A percentile compares a stretch with the other conserved stretches of the same genome.
These are phyloP conservation scores for Anthracocystis panici-leucophaei DNA, from an alignment of 1,284 basidiomycete genomes.

Conservation along the genomic window DNA sequence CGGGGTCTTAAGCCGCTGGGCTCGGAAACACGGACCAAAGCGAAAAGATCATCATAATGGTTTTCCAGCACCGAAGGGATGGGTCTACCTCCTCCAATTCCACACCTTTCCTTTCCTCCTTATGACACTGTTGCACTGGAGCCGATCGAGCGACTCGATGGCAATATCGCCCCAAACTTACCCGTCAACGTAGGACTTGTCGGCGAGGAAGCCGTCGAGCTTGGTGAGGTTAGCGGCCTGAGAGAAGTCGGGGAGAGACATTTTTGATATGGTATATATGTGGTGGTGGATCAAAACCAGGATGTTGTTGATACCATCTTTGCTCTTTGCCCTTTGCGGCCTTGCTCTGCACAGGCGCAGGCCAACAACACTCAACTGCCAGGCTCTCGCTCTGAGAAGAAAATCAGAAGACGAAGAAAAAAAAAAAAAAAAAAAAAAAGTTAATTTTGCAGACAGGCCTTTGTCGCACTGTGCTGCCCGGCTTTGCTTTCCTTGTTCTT, in stretches of 20 bases:
- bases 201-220: slow-evolving; percentile 63
- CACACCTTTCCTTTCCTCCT: not conserved
- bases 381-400: slow-evolving; percentile 1
- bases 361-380: not conserved
- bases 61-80: slow-evolving; percentile 23
- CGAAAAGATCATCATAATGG: slow-evolving; percentile 63
- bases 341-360: slow-evolving; percentile 15
- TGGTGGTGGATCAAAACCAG: slow-evolving; percentile 20
- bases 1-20: slow-evolving; percentile 70
- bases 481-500: slow-evolving; percentile 1
- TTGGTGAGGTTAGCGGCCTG: slow-evolving; percentile 58
- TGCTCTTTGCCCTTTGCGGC: not conserved
- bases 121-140: not conserved
- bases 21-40: slow-evolving; percentile 71
- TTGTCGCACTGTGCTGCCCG: not conserved
- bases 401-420: slow-evolving; percentile 4
- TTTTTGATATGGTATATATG: slow-evolving; percentile 36
- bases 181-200: slow-evolving; percentile 69
- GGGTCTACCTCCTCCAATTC: not conserved
- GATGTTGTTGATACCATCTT: not conserved
- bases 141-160: slow-evolving; percentile 19
- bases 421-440: slow-evolving; percentile 20
- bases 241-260: slow-evolving; percentile 69
- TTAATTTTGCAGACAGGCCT: slow-evolving; percentile 5
- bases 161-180: slow-evolving; percentile 33